These are phyloP conservation scores for Gracilaria gracilis DNA, from an alignment of 23 red algal genomes.

Conservation along the genomic window DNA sequence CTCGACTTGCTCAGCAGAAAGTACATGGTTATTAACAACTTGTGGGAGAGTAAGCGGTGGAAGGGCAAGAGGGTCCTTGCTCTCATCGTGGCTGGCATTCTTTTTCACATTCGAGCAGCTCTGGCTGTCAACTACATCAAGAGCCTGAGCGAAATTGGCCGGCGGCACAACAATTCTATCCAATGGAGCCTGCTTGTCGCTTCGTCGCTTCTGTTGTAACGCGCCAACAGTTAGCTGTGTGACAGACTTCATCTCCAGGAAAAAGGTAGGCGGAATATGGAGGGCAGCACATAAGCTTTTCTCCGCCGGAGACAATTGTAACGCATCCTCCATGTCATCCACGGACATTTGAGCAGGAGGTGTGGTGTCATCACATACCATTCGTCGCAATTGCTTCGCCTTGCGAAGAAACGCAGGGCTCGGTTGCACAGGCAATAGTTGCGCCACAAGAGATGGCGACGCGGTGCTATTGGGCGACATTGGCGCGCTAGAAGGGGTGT, in stretches of 20 bases:
- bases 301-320: background rate
- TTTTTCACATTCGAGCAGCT: background rate
- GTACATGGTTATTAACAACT: constrained; percentile 17
- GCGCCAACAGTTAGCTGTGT: background rate
- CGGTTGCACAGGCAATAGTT: background rate
- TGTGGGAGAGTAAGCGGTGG: constrained; percentile 28
- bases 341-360: constrained; percentile 8
- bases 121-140: background rate
- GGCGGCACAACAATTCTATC: constrained; percentile 16
- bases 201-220: constrained; percentile 4
- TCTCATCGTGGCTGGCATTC: background rate
- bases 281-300: constrained; percentile 7
- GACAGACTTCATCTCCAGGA: constrained; percentile 35
- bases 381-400: constrained; percentile 9
- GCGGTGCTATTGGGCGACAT: background rate
- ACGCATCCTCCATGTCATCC: constrained; percentile 32
- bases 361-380: background rate
- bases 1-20: background rate
- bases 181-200: background rate
- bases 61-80: background rate
- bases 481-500: constrained; percentile 10
- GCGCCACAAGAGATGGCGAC: background rate
- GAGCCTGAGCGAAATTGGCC: background rate
- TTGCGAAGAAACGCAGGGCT: constrained; percentile 16
- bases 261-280: constrained; percentile 12